Percentiles rank a stretch among this genome's conserved stretches.
Conservation (phyloP, 2,329 filamentous ascomycete species). For the Rhinocladiella mackenziei region DNA sequence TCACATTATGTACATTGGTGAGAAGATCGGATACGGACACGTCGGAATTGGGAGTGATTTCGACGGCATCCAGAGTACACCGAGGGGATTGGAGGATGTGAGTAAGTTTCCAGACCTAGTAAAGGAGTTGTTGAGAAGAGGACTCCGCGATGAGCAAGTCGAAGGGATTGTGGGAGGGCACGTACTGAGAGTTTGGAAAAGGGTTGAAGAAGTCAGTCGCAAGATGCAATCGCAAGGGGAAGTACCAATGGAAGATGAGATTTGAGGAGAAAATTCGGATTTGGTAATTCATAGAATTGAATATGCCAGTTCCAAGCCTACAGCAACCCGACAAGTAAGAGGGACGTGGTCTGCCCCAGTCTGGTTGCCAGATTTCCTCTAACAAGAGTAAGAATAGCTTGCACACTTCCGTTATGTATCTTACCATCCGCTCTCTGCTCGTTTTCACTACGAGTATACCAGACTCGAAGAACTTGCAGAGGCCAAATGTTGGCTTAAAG, state of each 20-base stretch:
- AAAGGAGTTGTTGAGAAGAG: conserved; percentile 66
- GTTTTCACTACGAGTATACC: no score
- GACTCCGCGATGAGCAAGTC: conserved; percentile 69
- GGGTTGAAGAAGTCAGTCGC: conserved; percentile 67
- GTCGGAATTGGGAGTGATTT: conserved; percentile 88
- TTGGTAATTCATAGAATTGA: no score
- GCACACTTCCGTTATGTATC: no score
- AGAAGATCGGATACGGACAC: conserved; percentile 77
- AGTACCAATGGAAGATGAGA: conserved; percentile 13
- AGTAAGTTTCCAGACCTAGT: conserved; percentile 75
- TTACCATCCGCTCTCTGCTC: no score
- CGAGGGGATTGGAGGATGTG: conserved; percentile 76
- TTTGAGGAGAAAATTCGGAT: no score
- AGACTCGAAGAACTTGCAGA: no score
- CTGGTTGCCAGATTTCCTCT: no score
- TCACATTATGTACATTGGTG: conserved; percentile 78
- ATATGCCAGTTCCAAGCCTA: no score
- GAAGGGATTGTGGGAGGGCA: conserved; percentile 75
- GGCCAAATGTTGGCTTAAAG: no score
- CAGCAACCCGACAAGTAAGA: no score
- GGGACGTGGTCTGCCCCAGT: no score
- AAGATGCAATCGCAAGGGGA: conserved; percentile 57
- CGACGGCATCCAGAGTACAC: conserved; percentile 61
- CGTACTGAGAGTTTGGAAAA: conserved; percentile 75
- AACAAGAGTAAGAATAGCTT: no score